Base-by-base conservation (phyloP, 768 basidiomycete species). In the Boletus eberwhitei region DNA sequence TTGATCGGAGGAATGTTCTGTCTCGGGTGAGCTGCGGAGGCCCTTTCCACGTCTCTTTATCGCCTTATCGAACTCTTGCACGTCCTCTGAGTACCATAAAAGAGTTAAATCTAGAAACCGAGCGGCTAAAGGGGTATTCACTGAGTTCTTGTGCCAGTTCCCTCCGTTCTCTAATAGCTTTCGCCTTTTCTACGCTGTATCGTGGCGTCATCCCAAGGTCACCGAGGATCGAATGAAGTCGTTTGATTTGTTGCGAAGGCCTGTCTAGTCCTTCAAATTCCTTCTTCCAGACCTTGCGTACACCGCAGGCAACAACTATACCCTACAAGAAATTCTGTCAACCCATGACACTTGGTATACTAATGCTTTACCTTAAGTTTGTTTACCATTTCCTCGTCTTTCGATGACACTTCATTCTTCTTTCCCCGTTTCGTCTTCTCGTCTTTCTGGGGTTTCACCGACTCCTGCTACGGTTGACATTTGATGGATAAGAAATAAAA, bases 151-250 rank as follows among this genome's bases (percentile, higher is more conserved):
- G 76, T 22, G 81, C 86, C 7, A 92, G 67, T 66, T 94, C 94
- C 42, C 91, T 76, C 64, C 81, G 81, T 67, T 76, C 81, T 56
- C 79, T 87, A 61, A 95, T 87, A 4, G 75, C 73, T 61, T 82
- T 89, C 5, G 93, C 93, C 71, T 94, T 87, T 50, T 90, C 91
- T 63, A 91, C 62, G 56, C 83, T 93, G 64, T 85, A 74, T 22
- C 86, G 80, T 1, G 89, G 88, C 0, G 75, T 81, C 90, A 94
- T 95, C 1, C 92, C 92, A 31, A 93, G 76, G 5, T 85, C 87
- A 24, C 74, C 64, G 8, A 93, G 75, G 13, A 88, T 85, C 53
- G 79, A 74, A 52, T 80, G 83, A 34, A 93, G 75, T 38, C 80
- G 83, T 48, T 73, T 72, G 32, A 91, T 85, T 62, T 92, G 88